phyloP scores from a whole-genome alignment of 2,329 filamentous ascomycete genomes.

The Chalaropsis thielavioides region DNA sequence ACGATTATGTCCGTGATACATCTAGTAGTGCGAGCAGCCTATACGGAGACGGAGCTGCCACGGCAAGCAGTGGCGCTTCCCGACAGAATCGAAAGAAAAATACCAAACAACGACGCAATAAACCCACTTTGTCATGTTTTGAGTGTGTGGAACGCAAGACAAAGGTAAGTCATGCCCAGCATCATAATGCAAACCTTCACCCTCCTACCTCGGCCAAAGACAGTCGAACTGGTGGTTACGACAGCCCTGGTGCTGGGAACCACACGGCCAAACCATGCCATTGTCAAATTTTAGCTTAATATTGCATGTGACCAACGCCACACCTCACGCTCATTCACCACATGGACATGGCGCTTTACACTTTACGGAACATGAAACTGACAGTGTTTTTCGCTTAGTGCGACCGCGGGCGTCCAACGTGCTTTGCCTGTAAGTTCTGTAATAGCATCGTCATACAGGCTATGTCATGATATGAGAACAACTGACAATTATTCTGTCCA shows the following conservation, averaged over 20 bases:
- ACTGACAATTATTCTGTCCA: slow-evolving; percentile 23
- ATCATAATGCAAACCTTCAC: neutral
- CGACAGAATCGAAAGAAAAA: slow-evolving; percentile 21
- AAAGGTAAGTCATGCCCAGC: slow-evolving; percentile 40
- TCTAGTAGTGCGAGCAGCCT: slow-evolving; percentile 15
- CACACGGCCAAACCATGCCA: neutral
- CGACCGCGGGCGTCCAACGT: slow-evolving; percentile 57
- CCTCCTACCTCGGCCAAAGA: neutral
- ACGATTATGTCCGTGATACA: slow-evolving; percentile 6
- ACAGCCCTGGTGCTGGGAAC: neutral
- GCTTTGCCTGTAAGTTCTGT: slow-evolving; percentile 43
- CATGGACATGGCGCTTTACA: neutral
- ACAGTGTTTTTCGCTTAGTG: slow-evolving; percentile 37
- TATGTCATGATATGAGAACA: neutral
- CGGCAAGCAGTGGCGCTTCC: slow-evolving; percentile 1
- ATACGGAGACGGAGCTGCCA: slow-evolving; percentile 9
- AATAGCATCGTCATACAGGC: neutral
- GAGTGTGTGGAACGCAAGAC: slow-evolving; percentile 75
- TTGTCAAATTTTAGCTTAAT: neutral
- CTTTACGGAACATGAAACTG: neutral
- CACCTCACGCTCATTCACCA: neutral
- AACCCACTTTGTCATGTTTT: slow-evolving; percentile 63
- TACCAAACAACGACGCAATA: slow-evolving; percentile 74
- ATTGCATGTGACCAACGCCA: neutral
- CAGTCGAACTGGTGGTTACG: neutral